Base-by-base conservation (phyloP, 768 basidiomycete species). In the Tylopilus balloui region DNA sequence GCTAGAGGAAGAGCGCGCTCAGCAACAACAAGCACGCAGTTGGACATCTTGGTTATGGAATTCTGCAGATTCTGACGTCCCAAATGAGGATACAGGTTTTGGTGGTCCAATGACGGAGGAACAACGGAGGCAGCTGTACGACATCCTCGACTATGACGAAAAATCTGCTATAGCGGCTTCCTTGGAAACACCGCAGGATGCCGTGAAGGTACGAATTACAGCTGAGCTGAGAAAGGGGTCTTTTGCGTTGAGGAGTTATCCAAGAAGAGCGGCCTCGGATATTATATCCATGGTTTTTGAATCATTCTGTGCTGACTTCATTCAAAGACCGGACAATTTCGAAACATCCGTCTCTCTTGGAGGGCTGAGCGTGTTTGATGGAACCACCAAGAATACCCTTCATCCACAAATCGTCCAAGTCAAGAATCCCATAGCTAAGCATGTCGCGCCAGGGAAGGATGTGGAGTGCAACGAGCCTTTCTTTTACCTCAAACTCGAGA, bases 381-480 rank as follows among this genome's bases (percentile, higher is more conserved):
- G 91, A n/a, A 96, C 92, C 9, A 88, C 86, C 20, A 68, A 73
- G 37, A 73, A 83, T 50, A 88, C 87, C 9, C 74, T 90, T 6
- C 88, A 97, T 64, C 84, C 83, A 10, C 88, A 96, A 67, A 94
- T 99, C 45, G 94, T 98, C 5, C 83, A 85, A 44, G 93, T 87
- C 52, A 86, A 86, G 62, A 77, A 79, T 32, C 45, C 52, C 21
- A 25, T 43, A 20, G 25, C 29, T 43, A 60, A 69, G 32, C 45
- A 56, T 17, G 45, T 77, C 49, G 74, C 76, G 52, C 63, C 71
- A 43, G 60, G 53, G 32, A 45, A 57, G 24, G 60, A 58, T 50
- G 50, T 53, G 48, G 57, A 64, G 40, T 51, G 64, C 8, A 68
- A 69, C 14, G 78, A 79, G 8, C 77, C 81, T 3, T 97, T 99